phyloP scores from a whole-genome alignment of 495 filamentous ascomycete species.

The Aspergillus asperescens region DNA sequence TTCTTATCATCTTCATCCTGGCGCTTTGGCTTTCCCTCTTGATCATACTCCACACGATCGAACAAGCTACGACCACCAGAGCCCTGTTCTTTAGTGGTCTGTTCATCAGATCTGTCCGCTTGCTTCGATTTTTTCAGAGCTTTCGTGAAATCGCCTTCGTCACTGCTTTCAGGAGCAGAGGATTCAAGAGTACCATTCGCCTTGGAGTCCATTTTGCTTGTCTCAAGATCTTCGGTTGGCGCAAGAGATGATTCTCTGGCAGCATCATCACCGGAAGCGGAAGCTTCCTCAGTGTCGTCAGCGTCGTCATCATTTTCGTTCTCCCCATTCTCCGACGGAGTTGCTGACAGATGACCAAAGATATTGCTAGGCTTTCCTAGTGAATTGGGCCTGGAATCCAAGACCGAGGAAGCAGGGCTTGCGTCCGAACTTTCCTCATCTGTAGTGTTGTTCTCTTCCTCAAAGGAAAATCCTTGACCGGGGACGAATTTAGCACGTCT shows the following conservation, averaged over 20 bases:
- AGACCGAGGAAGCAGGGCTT: slow-evolving; percentile 13
- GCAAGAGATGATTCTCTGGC: slow-evolving; percentile 13
- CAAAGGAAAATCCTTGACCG: slow-evolving; percentile 42
- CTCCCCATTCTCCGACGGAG: slow-evolving; percentile 42
- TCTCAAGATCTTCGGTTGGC: slow-evolving; percentile 24
- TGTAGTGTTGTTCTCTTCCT: slow-evolving; percentile 12
- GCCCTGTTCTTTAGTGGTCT: slow-evolving; percentile 29
- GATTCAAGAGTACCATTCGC: slow-evolving; percentile 16
- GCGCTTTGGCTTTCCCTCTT: slow-evolving; percentile 46
- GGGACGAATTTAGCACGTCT: slow-evolving; percentile 38
- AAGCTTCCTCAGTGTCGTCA: slow-evolving; percentile 39
- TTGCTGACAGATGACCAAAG: slow-evolving; percentile 57
- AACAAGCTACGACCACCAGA: slow-evolving; percentile 51
- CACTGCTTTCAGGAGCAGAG: slow-evolving; percentile 22
- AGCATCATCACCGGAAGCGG: slow-evolving; percentile 16
- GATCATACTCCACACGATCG: slow-evolving; percentile 48
- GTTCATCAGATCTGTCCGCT: slow-evolving; percentile 17
- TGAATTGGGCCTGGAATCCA: slow-evolving; percentile 22
- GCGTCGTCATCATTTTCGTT: slow-evolving; percentile 38
- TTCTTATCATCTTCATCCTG: slow-evolving; percentile 26
- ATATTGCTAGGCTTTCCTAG: slow-evolving; percentile 46
- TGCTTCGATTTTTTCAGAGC: slow-evolving; percentile 21
- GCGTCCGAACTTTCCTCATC: slow-evolving; percentile 17
- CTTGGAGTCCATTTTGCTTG: slow-evolving; percentile 21
- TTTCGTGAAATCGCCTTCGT: slow-evolving; percentile 23